Evolutionary conservation across 495 filamentous ascomycete species (phyloP), one percentile per base, ranked within the genome.

Genomic region (Xylaria bambusicola): DNA sequence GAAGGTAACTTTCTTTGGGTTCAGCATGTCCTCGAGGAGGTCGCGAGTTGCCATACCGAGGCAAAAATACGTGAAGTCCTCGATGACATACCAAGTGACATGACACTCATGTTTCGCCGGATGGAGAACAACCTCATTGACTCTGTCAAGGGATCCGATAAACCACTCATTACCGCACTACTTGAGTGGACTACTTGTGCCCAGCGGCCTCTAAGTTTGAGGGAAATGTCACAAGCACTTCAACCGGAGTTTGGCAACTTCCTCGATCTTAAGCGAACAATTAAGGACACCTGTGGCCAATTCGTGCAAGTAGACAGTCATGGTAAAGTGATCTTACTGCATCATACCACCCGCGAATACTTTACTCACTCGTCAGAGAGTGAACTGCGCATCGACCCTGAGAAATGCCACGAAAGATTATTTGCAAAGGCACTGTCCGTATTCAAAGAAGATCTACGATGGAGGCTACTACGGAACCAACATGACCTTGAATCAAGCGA

Each of bases 281-380:
- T 78, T n/a, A 27, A 52, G 2, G 62, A 71, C 2, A 46, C 74
- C 0, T 81, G 77, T 51, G 73, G 79, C 1, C 69, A 71, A 0
- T 74, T 81, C 18, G 55, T 80, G 0, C 56, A 58, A 9, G 51
- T 81, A 8, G 75, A 82, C 55, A 69, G 64, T 20, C 41, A 62
- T 1, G 54, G 45, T 2, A 62, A 72, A 18, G 70, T 76, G 13
- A 57, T 66, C n/a, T 61, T 80, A 26, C 61, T 79, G 17, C 79
- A 82, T 59, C 65, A 75, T 35, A 80, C 75, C 0, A 76, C 75
- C 45, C 69, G 72, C 23, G 75, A 77, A 41, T 78, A 73, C 38
- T 55, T 78, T n/a, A 24, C 7, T 52, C 71, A 1, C 58, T 59
- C 24, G 45, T 21, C 6, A 40, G 45, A n/a, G 24, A 66, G 29